These are phyloP conservation scores for Blumeriella jaapii DNA, from an alignment of 2,329 filamentous ascomycete genomes.

Conservation along the genomic window DNA sequence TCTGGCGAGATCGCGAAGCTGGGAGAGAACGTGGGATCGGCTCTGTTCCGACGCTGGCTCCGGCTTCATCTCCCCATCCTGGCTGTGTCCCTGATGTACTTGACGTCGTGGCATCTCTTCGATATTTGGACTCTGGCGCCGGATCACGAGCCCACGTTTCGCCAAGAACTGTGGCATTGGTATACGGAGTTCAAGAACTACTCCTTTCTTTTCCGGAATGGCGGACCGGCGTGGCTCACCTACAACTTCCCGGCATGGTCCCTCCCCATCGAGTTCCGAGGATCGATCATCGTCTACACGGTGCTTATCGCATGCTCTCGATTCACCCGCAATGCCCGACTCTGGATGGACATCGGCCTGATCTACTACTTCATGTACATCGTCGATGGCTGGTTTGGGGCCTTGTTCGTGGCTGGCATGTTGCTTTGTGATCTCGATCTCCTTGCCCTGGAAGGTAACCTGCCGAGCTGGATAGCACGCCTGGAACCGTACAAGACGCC, in stretches of 20 bases:
- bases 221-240: slow-evolving; percentile 42
- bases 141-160: slow-evolving; percentile 12
- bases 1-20: slow-evolving; percentile 28
- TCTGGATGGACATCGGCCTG: slow-evolving; percentile 41
- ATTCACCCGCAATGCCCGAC: slow-evolving; percentile 40
- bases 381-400: slow-evolving; percentile 49
- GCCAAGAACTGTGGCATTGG: slow-evolving; percentile 20
- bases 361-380: slow-evolving; percentile 58
- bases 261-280: slow-evolving; percentile 52
- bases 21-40: slow-evolving; percentile 32
- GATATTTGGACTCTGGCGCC: slow-evolving; percentile 16
- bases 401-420: slow-evolving; percentile 49
- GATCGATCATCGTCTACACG: slow-evolving; percentile 53
- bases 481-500: slow-evolving; percentile 36
- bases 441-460: slow-evolving; percentile 36
- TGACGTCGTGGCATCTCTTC: slow-evolving; percentile 22
- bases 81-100: slow-evolving; percentile 31
- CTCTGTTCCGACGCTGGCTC: slow-evolving; percentile 35
- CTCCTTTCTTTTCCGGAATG: slow-evolving; percentile 51
- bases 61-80: slow-evolving; percentile 35
- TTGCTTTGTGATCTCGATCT: slow-evolving; percentile 48
- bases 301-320: slow-evolving; percentile 41
- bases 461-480: slow-evolving; percentile 36
- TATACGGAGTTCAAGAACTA: slow-evolving; percentile 51
- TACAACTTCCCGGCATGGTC: slow-evolving; percentile 47